These are phyloP conservation scores for Laguncularia racemosa DNA, from an alignment of 345 rosid species.

Conservation along the genomic window DNA sequence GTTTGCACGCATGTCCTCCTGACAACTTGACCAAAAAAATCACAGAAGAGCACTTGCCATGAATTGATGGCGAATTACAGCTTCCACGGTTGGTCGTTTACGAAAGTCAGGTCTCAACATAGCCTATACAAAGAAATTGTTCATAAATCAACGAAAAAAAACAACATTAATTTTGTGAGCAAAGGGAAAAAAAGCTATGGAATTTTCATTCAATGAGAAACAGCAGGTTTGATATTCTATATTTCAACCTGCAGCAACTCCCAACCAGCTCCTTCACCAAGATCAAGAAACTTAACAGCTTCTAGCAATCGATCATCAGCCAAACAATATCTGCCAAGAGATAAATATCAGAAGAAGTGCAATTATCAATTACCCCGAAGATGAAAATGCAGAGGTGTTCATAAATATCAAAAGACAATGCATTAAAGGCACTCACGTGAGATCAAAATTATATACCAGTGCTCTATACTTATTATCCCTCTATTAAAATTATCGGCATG, in stretches of 20 bases:
- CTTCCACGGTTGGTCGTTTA: constrained; percentile 76
- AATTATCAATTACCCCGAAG: neutral
- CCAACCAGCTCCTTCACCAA: constrained; percentile 82
- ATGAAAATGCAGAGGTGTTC: neutral
- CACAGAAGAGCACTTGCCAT: constrained; percentile 33
- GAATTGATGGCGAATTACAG: constrained; percentile 69
- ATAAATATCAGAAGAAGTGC: neutral
- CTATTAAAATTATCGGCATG: too few species aligned
- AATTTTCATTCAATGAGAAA: neutral
- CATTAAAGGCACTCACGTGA: too few species aligned
- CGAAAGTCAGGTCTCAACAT: constrained; percentile 74
- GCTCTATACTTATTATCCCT: too few species aligned
- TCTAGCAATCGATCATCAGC: constrained; percentile 80
- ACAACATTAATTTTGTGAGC: neutral
- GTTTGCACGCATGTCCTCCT: too few species aligned
- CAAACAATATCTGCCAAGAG: constrained; percentile 66
- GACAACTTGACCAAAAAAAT: constrained; percentile 1
- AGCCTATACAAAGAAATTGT: constrained; percentile 34
- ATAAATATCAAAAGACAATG: too few species aligned
- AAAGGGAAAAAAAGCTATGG: neutral
- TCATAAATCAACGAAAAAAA: neutral
- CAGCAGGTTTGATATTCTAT: neutral
- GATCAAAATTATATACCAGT: too few species aligned
- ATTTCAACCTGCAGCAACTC: constrained; percentile 75
- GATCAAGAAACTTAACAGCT: constrained; percentile 84